Evolutionary conservation across 345 rosid species (phyloP).

Genomic region (Pistacia atlantica): DNA sequence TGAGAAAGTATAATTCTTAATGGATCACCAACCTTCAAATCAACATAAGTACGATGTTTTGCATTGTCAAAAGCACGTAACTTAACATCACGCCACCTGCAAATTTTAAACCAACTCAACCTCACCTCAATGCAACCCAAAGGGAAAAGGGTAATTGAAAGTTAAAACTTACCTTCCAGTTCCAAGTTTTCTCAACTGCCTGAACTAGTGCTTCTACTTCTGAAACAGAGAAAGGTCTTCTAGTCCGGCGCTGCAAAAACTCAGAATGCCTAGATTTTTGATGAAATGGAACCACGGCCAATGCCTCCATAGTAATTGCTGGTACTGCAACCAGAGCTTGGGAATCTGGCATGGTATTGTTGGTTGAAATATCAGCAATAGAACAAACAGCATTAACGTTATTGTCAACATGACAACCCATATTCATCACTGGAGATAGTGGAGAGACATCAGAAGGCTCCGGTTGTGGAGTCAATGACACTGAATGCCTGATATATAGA

Average conservation of each 20-base stretch:
- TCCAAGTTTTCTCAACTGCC: slow-evolving; percentile 42
- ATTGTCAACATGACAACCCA: not conserved
- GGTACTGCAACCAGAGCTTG: slow-evolving; percentile 26
- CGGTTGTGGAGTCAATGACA: slow-evolving; percentile 10
- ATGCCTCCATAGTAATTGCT: slow-evolving; percentile 24
- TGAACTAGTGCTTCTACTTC: slow-evolving; percentile 38
- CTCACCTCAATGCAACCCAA: not conserved
- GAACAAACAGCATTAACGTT: slow-evolving; percentile 14
- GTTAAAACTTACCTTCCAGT: slow-evolving; percentile 32
- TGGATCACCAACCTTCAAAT: slow-evolving; percentile 32
- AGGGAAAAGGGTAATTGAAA: not conserved
- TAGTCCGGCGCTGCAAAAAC: slow-evolving; percentile 27
- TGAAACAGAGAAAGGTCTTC: slow-evolving; percentile 36
- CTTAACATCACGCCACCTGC: slow-evolving; percentile 39
- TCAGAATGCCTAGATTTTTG: slow-evolving; percentile 22
- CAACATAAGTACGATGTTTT: slow-evolving; percentile 36
- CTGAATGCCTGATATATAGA: slow-evolving; percentile 15
- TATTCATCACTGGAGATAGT: slow-evolving; percentile 4
- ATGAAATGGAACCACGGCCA: slow-evolving; percentile 31
- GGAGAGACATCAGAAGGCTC: slow-evolving; percentile 11
- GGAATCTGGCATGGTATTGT: slow-evolving; percentile 16
- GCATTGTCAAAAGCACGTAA: slow-evolving; percentile 32
- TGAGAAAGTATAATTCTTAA: too few species aligned
- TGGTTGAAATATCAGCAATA: slow-evolving; percentile 1
- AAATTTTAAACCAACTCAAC: not conserved